Conservation (phyloP, 768 basidiomycete genomes). For the Dacryopinax primogenitus region DNA sequence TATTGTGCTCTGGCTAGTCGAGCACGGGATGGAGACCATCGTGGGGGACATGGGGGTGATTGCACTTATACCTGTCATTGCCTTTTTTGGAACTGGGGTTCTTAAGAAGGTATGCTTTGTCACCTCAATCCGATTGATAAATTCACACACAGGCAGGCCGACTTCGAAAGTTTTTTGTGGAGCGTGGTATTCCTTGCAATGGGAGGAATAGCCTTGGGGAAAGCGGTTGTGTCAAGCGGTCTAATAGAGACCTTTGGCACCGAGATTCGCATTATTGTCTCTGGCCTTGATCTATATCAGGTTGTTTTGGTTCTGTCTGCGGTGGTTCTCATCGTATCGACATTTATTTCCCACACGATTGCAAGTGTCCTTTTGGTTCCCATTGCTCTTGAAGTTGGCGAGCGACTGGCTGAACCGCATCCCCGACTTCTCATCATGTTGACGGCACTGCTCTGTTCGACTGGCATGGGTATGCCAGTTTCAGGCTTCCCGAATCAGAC, state of each 20-base stretch:
- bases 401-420: conserved; percentile 55
- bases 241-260: conserved; percentile 66
- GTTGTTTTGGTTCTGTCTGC: conserved; percentile 60
- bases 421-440: conserved; percentile 81
- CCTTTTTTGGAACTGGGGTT: conserved; percentile 87
- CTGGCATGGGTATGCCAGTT: conserved; percentile 97
- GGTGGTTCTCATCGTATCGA: conserved; percentile 71
- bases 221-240: conserved; percentile 82
- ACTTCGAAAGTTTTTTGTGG: conserved; percentile 92
- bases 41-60: conserved; percentile 98
- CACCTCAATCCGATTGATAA: neutral
- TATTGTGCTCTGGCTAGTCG: conserved; percentile 82
- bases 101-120: conserved; percentile 66
- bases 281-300: conserved; percentile 49
- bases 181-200: conserved; percentile 91
- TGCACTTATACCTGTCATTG: conserved; percentile 80
- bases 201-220: conserved; percentile 94
- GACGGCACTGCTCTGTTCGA: conserved; percentile 81
- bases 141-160: conserved; percentile 42
- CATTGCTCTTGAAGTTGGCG: conserved; percentile 81
- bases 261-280: conserved; percentile 45
- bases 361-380: conserved; percentile 94
- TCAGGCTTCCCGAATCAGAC: conserved; percentile 99
- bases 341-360: conserved; percentile 95
- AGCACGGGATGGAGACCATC: conserved; percentile 55